phyloP scores from a whole-genome alignment of 176 grass and related monocot genomes.

The Triticum urartu region DNA sequence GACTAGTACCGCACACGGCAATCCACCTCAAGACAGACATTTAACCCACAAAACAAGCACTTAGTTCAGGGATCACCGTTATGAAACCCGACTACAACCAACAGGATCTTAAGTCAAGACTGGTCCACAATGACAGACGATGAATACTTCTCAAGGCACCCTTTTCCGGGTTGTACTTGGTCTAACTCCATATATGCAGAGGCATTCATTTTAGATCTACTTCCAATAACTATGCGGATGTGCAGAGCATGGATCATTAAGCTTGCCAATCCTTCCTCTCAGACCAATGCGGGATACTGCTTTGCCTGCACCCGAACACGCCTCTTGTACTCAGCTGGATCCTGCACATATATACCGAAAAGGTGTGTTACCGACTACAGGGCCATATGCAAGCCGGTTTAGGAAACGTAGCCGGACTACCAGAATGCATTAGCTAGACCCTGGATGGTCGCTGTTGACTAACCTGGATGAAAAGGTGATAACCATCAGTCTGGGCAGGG shows the following conservation, averaged over 20 bases:
- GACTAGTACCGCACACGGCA: neutral
- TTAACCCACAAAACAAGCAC: slow-evolving; percentile 19
- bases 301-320: slow-evolving; percentile 72
- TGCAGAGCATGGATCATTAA: slow-evolving; percentile 44
- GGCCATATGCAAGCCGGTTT: neutral
- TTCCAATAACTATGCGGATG: slow-evolving; percentile 47
- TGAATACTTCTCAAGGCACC: slow-evolving; percentile 29
- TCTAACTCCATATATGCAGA: slow-evolving; percentile 42
- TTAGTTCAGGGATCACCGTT: slow-evolving; percentile 19
- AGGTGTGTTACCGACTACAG: neutral
- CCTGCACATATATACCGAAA: slow-evolving; percentile 38
- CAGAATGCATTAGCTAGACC: neutral
- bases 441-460: neutral
- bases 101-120: slow-evolving; percentile 2
- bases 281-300: slow-evolving; percentile 71
- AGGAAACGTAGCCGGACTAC: neutral
- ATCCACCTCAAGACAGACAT: neutral
- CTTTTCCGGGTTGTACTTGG: slow-evolving; percentile 29
- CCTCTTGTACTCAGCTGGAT: slow-evolving; percentile 73
- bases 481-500: slow-evolving; percentile 93
- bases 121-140: slow-evolving; percentile 20
- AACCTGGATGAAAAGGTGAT: slow-evolving; percentile 93
- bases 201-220: slow-evolving; percentile 43
- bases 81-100: slow-evolving; percentile 14
- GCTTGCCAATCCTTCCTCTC: slow-evolving; percentile 2